Base-by-base conservation (phyloP, 2,329 filamentous ascomycete species). In the Cercospora canescens region DNA sequence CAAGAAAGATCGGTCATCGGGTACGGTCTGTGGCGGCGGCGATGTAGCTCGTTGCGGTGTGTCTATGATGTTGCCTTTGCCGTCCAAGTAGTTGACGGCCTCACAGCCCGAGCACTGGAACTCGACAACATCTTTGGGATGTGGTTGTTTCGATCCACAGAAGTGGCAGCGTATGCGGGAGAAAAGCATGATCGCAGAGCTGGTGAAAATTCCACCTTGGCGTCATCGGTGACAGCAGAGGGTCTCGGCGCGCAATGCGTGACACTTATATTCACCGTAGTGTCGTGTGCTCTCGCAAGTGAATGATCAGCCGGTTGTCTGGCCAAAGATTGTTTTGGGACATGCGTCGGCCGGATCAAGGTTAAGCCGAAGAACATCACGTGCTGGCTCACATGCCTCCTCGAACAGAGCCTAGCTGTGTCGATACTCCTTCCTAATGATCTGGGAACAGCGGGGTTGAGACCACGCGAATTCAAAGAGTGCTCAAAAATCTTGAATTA, bases 41-140 rank as follows among this genome's bases (percentile, higher is more conserved):
- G 76, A 72, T 41, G 75, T 71, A 75, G 64, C 86, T 21, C 85
- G 80, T 26, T 89, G 83, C 2, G 92, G 93, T 28, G 94, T 92
- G 78, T 99, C 94, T 63, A 92, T 91, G 70, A 98, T 95, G 59
- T 96, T 89, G 74, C 94, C 94, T 77, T 92, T 88, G 91, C 94
- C 85, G 77, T 99, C 95, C 34, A 97, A 83, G 81, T 92, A 91
- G 79, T 98, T 99, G 66, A 90, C 88, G 18, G 94, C 91, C 73
- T 95, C 91, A 82, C 95, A 99, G 67, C 86, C 82, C 21, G 85
- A 80, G 79, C 93, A 97, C 54, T 88, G 83, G 80, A 94, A 97
- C 74, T 88, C 85, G 76, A 83, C 85, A 64, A 87, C 83, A 72
- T 88, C 85, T 73, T 86, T 88, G 69, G 79, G 82, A 63, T 87